phyloP scores from a whole-genome alignment of 108 stramenopile genomes.

The Craspedostauros australis region DNA sequence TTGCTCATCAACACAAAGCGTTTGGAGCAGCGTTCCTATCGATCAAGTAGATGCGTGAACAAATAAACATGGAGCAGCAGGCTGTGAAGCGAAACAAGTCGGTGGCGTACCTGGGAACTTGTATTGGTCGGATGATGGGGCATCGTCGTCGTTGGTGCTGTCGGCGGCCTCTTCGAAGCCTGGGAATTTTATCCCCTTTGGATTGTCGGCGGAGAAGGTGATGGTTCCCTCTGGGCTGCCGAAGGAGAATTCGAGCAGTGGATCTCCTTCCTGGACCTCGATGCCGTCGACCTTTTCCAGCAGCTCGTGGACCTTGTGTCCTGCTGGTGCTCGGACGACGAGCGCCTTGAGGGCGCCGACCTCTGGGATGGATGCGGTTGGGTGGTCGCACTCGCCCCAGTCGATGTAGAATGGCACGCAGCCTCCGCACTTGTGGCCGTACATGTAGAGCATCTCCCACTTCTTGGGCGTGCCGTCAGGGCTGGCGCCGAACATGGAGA shows the following conservation, averaged over 20 bases:
- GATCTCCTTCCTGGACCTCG: slow-evolving; percentile 30
- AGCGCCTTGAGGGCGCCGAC: slow-evolving; percentile 33
- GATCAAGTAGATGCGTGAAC: not conserved
- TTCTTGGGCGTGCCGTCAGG: slow-evolving; percentile 43
- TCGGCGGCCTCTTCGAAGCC: slow-evolving; percentile 40
- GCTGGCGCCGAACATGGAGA: slow-evolving; percentile 44
- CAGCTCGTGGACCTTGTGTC: slow-evolving; percentile 39
- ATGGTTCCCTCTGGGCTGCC: slow-evolving; percentile 44
- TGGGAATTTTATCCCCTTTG: slow-evolving; percentile 39
- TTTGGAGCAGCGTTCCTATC: not conserved
- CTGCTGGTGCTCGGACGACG: slow-evolving; percentile 32
- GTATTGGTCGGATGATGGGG: not conserved
- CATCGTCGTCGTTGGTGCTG: slow-evolving; percentile 12
- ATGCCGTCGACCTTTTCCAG: slow-evolving; percentile 24
- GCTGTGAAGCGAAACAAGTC: too few relatives aligned
- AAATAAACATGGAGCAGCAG: not conserved
- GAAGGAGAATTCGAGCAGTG: slow-evolving; percentile 37
- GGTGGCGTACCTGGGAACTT: slow-evolving; percentile 6
- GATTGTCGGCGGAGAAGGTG: slow-evolving; percentile 34
- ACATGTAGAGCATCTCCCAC: slow-evolving; percentile 50
- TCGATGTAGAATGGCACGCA: slow-evolving; percentile 45
- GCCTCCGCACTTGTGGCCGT: slow-evolving; percentile 50
- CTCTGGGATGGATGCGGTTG: slow-evolving; percentile 35
- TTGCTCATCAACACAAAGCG: not conserved
- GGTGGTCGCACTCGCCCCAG: slow-evolving; percentile 48